phyloP scores from a whole-genome alignment of 768 basidiomycete species.

The Cubamyces lactineus region DNA sequence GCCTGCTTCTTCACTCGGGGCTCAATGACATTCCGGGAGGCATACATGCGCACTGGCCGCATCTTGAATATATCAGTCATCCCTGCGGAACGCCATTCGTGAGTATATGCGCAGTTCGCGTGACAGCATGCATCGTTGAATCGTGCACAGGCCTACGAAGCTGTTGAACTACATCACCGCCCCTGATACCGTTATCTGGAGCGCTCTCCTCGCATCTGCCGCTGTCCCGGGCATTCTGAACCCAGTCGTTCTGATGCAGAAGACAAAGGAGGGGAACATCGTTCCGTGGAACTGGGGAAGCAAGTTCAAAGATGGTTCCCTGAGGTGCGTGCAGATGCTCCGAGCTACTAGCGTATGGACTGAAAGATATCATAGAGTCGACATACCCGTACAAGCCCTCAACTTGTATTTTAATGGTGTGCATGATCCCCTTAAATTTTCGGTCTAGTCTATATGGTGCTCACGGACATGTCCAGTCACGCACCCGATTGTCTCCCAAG shows the following conservation, averaged over 20 bases:
- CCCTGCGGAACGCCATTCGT: slow-evolving; percentile 88
- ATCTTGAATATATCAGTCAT: slow-evolving; percentile 94
- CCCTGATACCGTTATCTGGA: slow-evolving; percentile 90
- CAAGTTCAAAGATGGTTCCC: slow-evolving; percentile 89
- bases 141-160: slow-evolving; percentile 78
- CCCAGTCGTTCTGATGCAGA: slow-evolving; percentile 95
- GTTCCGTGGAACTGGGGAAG: slow-evolving; percentile 96
- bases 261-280: slow-evolving; percentile 74
- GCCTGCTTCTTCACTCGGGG: slow-evolving; percentile 90
- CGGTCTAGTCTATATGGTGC: background rate
- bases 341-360: background rate
- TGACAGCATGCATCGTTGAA: slow-evolving; percentile 5
- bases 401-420: slow-evolving; percentile 89
- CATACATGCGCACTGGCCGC: slow-evolving; percentile 89
- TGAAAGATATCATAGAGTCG: slow-evolving; percentile 58
- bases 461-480: slow-evolving; percentile 56
- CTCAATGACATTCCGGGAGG: slow-evolving; percentile 94
- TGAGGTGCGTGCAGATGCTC: slow-evolving; percentile 52
- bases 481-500: slow-evolving; percentile 92
- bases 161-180: slow-evolving; percentile 94
- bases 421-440: background rate
- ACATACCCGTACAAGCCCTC: slow-evolving; percentile 89
- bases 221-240: slow-evolving; percentile 96
- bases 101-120: slow-evolving; percentile 31
- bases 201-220: slow-evolving; percentile 81